Evolutionary conservation across 1,139 yeast species (phyloP), one percentile per base, ranked within the genome.

Genomic region (Taiozyma sp.): DNA sequence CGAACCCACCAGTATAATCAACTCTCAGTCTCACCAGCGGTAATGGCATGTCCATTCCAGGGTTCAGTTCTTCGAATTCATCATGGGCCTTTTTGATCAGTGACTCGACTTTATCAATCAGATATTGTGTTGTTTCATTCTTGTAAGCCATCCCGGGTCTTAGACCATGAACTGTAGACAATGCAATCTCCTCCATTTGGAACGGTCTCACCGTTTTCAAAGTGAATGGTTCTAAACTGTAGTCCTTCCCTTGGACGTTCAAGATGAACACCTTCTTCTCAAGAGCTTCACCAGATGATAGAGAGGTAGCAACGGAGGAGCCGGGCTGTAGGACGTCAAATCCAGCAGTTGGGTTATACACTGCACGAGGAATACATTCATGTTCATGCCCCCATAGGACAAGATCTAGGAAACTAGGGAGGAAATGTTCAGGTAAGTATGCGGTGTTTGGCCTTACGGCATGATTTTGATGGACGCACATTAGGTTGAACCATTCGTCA

Each of bases 301-400:
- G 72, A 14, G 96, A 85, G 0, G 99, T 93, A 0, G 96, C 98
- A 19, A 93, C 87, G 0, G 97, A 88, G 2, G 97, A 88, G 0
- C 99, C 99, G 0, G 97, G 95, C 65, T 91, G 97, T 44, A 95
- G 73, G 0, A 91, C 90, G 53, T 82, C 82, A 63, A 91, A 89
- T 1, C 83, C 85, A 29, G 81, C 82, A 24, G 78, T 78, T 0
- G 86, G 77, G 62, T 89, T 90, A 45, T 72, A 73, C 0, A 73
- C 75, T 0, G 96, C 83, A 55, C 79, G 81, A 1, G 93, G 88
- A 8, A 85, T 75, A 62, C 98, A 90, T 65, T 93, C 98, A 68
- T 93, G 99, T 64, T 93, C 99, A 66, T 93, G 99, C 10, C 99
- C 99, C 99, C 99, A 93, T 3, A 90, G 70, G 0, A 93, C 81